Percentiles rank a stretch among this genome's conserved stretches.
Evolutionary conservation across 2,329 filamentous ascomycete species (phyloP).

Genomic region (Basipetospora chlamydospora): DNA sequence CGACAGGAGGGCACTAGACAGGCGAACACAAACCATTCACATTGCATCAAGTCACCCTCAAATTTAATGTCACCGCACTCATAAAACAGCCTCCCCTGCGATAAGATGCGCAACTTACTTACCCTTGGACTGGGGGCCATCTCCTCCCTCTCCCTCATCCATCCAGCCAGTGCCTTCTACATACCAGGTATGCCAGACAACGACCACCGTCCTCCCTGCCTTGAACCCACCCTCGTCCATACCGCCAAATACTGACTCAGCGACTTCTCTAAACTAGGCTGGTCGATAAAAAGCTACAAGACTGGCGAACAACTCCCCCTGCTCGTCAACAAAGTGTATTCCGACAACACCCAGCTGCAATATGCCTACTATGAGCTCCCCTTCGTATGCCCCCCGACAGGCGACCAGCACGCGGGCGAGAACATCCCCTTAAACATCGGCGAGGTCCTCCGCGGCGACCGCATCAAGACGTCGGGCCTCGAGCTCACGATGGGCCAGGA

Average conservation of each 20-base stretch:
- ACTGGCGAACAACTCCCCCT: slow-evolving; percentile 66
- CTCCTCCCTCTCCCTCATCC: slow-evolving; percentile 15
- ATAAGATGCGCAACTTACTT: slow-evolving; percentile 4
- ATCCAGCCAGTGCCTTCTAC: slow-evolving; percentile 56
- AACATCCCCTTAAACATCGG: slow-evolving; percentile 72
- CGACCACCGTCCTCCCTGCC: background rate
- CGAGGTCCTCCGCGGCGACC: slow-evolving; percentile 74
- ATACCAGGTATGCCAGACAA: slow-evolving; percentile 54
- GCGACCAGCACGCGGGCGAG: slow-evolving; percentile 49
- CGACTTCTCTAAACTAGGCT: slow-evolving; percentile 33
- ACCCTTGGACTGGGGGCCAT: background rate
- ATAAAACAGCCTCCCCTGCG: slow-evolving; percentile 1
- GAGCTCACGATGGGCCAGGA: slow-evolving; percentile 66
- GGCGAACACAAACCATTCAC: too few relatives aligned
- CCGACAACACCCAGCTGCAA: slow-evolving; percentile 77
- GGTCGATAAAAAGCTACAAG: slow-evolving; percentile 68
- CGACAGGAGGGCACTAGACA: too few relatives aligned
- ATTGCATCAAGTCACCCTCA: too few relatives aligned
- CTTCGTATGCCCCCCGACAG: slow-evolving; percentile 71
- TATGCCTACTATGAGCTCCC: slow-evolving; percentile 83
- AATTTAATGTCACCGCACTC: slow-evolving; percentile 8
- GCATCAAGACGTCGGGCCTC: slow-evolving; percentile 74
- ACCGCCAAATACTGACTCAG: slow-evolving; percentile 10
- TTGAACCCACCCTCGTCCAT: background rate
- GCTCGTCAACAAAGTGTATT: slow-evolving; percentile 87